Evolutionary conservation across 495 filamentous ascomycete species (phyloP).

Genomic region (Penicillium mononematosum): DNA sequence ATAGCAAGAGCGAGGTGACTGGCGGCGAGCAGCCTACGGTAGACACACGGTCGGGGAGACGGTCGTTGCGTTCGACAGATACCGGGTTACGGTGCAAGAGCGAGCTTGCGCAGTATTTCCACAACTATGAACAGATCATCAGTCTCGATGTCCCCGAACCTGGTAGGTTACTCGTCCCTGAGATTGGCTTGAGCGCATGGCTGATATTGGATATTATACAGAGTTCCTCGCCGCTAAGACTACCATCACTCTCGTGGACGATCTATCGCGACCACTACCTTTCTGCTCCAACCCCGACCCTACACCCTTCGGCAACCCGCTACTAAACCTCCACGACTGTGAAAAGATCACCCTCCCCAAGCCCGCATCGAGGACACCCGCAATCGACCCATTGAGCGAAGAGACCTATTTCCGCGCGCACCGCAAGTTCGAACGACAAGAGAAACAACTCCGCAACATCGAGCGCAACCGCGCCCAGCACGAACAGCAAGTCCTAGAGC

Average conservation of each 20-base stretch:
- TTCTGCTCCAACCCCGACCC: conserved; percentile 20
- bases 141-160: conserved; percentile 73
- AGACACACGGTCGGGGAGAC: conserved; percentile 31
- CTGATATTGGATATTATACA: conserved; percentile 16
- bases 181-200: neutral
- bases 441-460: conserved; percentile 90
- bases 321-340: conserved; percentile 39
- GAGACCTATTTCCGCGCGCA: conserved; percentile 66
- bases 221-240: conserved; percentile 49
- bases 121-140: conserved; percentile 87
- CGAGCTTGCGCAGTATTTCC: conserved; percentile 83
- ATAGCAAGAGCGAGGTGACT: conserved; percentile 9
- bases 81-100: conserved; percentile 68
- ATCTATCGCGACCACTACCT: conserved; percentile 37
- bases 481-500: conserved; percentile 83
- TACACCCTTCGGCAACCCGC: conserved; percentile 42
- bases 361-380: conserved; percentile 2
- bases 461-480: conserved; percentile 90
- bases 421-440: conserved; percentile 75
- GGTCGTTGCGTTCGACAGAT: conserved; percentile 52
- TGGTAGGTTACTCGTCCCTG: conserved; percentile 52
- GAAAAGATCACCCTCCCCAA: conserved; percentile 32
- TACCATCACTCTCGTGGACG: conserved; percentile 45
- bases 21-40: conserved; percentile 11
- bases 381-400: conserved; percentile 67